Base-by-base conservation (phyloP, 371 early-diverging fungal species). In the Rhizopus stolonifer region DNA sequence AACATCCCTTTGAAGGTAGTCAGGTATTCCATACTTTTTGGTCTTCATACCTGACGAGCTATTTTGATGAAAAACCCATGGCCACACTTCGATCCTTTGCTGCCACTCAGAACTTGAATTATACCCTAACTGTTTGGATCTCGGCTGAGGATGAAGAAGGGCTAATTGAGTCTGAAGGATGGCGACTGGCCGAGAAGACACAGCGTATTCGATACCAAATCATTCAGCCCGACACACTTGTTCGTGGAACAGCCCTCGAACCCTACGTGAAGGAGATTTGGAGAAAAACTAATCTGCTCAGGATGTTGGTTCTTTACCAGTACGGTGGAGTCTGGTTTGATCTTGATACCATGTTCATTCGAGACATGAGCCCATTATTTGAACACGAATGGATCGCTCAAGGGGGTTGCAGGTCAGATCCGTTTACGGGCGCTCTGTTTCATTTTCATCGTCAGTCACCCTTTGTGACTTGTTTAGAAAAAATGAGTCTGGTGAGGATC, bases 291-390 rank as follows among this genome's bases (percentile, higher is more conserved):
- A 64, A 66, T 44, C 45, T 70, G 8, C 26, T 72, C 14, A 53
- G 67, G 32, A 67, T 80, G 34, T 34, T 71, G 1, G 67, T 70
- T 3, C 64, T 80, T 2, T 69, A 70, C 39, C 57, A 61, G 6
- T 61, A 72, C 46, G 80, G 80, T 26, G 80, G 80, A 34, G 47
- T 77, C 8, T 80, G 77, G 77, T 80, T 80, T 53, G 76, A 77
- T 46, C 31, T 72, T 21, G 58, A 66, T 21, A 69, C 72, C 0
- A 39, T 80, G 32, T 70, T 80, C 49, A 61, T 75, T 7, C 60
- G 77, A 21, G 78, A 80, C 34, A 21, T 80, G 42, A 48, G 65
- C 1, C 77, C 78, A 1, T 49, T 72, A 4, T 54, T 67, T 18
- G 69, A 72, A 49, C 67, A 69, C 46, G 73, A 72, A 53, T 72